Conservation (phyloP, 768 basidiomycete genomes). For the Obba rivulosa region DNA sequence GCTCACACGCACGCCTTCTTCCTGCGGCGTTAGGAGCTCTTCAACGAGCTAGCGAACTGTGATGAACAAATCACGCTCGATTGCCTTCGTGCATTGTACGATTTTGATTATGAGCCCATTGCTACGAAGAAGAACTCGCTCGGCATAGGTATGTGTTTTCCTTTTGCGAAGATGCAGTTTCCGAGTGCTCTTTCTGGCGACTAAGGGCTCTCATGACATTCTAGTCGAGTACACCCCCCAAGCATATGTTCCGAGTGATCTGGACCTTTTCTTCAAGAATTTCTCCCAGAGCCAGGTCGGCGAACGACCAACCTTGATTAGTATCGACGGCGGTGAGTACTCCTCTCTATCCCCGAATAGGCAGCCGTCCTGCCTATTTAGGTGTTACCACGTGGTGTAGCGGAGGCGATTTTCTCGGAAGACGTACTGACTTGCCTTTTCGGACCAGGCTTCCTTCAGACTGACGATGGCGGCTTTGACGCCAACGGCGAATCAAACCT, state of each 20-base stretch:
- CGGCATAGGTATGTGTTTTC: constrained; percentile 23
- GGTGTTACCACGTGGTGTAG: constrained; percentile 6
- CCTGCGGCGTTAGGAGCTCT: constrained; percentile 1
- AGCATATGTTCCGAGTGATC: constrained; percentile 36
- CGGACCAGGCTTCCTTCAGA: constrained; percentile 33
- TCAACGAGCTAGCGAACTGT: constrained; percentile 19
- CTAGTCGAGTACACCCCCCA: constrained; percentile 40
- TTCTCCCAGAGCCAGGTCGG: constrained; percentile 37
- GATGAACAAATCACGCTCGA: constrained; percentile 22
- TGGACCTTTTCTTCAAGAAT: constrained; percentile 39
- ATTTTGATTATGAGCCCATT: constrained; percentile 20
- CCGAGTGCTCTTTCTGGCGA: too few relatives aligned
- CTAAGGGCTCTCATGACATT: too few relatives aligned
- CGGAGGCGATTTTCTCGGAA: constrained; percentile 24
- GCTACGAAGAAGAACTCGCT: constrained; percentile 23
- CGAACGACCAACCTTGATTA: constrained; percentile 29
- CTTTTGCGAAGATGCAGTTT: not conserved
- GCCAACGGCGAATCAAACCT: constrained; percentile 65
- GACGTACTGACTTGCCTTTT: not conserved
- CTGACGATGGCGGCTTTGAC: constrained; percentile 36
- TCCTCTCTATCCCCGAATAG: not conserved
- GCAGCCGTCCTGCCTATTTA: not conserved
- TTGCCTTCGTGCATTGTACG: constrained; percentile 28
- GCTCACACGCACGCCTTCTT: not conserved
- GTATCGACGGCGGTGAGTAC: constrained; percentile 31